phyloP scores from a whole-genome alignment of 306 rosid genomes.

The Cucumis cinereus region DNA sequence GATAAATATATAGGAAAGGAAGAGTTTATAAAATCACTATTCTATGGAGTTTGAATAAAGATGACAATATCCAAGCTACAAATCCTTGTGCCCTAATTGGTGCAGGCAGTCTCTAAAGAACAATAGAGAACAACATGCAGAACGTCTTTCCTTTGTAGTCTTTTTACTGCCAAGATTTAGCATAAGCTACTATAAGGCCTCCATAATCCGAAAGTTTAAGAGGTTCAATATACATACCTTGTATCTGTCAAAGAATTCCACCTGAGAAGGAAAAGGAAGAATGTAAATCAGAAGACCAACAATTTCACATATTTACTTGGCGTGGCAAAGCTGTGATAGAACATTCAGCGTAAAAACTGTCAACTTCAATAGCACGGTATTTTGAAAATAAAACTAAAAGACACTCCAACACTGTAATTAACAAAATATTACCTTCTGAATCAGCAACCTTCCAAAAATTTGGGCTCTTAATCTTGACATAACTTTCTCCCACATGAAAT shows the following conservation, averaged over 20 bases:
- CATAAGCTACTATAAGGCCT: background rate
- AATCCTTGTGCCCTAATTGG: background rate
- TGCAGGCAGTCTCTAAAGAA: background rate
- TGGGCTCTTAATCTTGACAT: slow-evolving; percentile 89
- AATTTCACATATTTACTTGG: background rate
- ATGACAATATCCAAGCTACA: background rate
- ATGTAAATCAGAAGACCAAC: background rate
- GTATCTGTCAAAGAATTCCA: slow-evolving; percentile 82
- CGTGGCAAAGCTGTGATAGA: background rate
- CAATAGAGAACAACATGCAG: background rate
- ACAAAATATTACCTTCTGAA: slow-evolving; percentile 56
- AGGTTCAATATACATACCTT: slow-evolving; percentile 39
- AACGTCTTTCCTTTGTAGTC: background rate
- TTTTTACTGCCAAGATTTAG: background rate
- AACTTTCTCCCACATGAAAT: slow-evolving; percentile 80
- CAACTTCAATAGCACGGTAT: background rate
- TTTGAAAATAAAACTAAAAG: background rate
- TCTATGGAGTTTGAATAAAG: background rate
- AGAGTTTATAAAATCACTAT: background rate
- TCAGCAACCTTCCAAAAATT: slow-evolving; percentile 68
- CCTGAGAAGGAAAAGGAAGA: slow-evolving; percentile 33
- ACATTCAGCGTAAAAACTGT: background rate
- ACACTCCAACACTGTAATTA: background rate
- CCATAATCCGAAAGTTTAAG: background rate
- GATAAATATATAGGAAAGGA: background rate